Evolutionary conservation across 768 basidiomycete species (phyloP), one percentile per base, ranked within the genome.

Genomic region (Tephrocybe sp.): DNA sequence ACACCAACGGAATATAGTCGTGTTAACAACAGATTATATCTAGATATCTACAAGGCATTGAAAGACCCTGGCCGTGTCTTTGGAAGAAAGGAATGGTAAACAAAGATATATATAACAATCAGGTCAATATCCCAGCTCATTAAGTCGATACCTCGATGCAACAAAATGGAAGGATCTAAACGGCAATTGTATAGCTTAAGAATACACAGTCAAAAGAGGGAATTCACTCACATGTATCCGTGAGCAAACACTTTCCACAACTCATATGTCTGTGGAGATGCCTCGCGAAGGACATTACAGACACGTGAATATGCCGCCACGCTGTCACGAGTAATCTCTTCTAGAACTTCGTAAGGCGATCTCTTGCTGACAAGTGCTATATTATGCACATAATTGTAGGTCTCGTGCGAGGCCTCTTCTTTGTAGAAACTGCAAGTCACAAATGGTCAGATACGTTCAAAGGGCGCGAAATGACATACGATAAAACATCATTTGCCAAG

Each of bases 361-460:
- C 6, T 24, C 12, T 16, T 42, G 22, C 16, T 4, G 18, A 18
- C 16, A 30, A 16, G 18, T 11, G 37, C 47, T 12, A 37, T 23
- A 30, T 19, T 48, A 21, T 48, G 38, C 16, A 48, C 30, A 29
- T 40, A 41, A 22, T 39, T 48, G 10, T 16, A n/a, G 11, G 47
- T 48, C 19, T 48, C 47, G 23, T 21, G 21, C 7, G 36, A 37
- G 18, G 23, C n/a, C n/a, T 48, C 25, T 22, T 48, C 38, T 19
- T 48, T 48, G 12, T 40, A 48, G 16, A 48, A 48, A 1, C 37
- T 40, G n/a, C n/a, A 16, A 3, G 18, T 10, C 10, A 15, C 3
- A 22, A 3, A 42, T 22, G 12, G 29, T 2, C n/a, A 12, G 25
- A 29, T 42, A 6, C n/a, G 23, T 10, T n/a, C 33, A 34, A 34